A percentile compares a stretch with the other conserved stretches of the same genome.
Conservation (phyloP, 2,329 filamentous ascomycete species). For the Trichophyton schoenleinii region DNA sequence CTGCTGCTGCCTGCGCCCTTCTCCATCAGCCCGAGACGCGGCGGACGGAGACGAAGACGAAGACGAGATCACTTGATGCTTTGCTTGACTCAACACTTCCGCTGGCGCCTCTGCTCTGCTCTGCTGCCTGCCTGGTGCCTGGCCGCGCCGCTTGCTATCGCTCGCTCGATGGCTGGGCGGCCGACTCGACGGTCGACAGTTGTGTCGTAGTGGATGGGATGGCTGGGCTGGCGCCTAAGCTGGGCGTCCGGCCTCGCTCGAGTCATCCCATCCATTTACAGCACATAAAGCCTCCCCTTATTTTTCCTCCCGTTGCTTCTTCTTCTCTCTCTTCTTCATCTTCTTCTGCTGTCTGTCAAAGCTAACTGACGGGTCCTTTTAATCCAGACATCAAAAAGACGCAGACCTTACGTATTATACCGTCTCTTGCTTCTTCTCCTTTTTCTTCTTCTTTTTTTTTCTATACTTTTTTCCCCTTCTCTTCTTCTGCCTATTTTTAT, state of each 20-base stretch:
- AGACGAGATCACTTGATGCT: background rate
- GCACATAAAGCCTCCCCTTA: too few relatives aligned
- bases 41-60: background rate
- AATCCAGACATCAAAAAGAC: background rate
- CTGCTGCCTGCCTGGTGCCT: background rate
- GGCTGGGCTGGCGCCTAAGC: background rate
- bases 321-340: background rate
- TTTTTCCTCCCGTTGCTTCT: background rate
- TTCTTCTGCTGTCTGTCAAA: background rate
- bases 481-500: background rate
- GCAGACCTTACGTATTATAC: background rate
- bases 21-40: background rate
- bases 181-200: too few relatives aligned
- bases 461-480: background rate
- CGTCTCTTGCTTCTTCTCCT: background rate
- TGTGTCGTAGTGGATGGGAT: too few relatives aligned
- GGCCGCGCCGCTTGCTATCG: background rate
- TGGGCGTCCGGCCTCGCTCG: background rate
- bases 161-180: conserved; percentile 2
- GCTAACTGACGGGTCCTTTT: background rate
- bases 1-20: background rate
- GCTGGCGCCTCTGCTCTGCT: background rate
- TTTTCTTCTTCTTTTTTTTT: background rate
- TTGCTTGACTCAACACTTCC: too few relatives aligned
- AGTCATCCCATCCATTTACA: background rate